Conservation (phyloP, 2,329 filamentous ascomycete genomes). For the Tolypocladium endophyticum region DNA sequence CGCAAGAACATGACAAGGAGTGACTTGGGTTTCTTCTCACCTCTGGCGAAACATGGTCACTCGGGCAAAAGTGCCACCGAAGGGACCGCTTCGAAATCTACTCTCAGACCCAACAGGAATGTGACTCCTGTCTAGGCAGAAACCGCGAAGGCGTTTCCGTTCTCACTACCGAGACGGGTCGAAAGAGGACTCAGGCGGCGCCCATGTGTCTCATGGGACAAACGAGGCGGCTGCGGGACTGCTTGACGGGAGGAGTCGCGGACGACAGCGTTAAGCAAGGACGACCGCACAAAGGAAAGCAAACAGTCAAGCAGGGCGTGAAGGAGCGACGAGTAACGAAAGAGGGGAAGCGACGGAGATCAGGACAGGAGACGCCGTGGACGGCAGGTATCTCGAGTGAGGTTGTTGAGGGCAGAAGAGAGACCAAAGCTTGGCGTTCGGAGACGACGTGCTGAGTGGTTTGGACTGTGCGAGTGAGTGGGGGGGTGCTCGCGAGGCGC, state of each 20-base stretch:
- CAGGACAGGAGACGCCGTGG: not conserved
- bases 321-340: not conserved
- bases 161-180: not conserved
- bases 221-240: not conserved
- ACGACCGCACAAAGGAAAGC: not conserved
- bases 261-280: not conserved
- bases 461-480: not conserved
- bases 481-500: not conserved
- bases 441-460: not conserved
- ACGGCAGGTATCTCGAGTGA: not conserved
- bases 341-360: not conserved
- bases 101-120: not conserved
- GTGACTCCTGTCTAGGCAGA: not conserved
- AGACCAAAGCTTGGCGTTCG: not conserved
- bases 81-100: not conserved
- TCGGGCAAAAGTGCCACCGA: not conserved
- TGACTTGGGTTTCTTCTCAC: not conserved
- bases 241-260: not conserved
- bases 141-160: not conserved
- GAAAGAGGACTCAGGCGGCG: not conserved
- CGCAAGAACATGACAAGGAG: not conserved
- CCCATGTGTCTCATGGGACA: not conserved
- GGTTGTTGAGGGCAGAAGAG: not conserved
- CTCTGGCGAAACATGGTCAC: constrained; percentile 10
- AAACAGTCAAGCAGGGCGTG: not conserved